Evolutionary conservation across 2,329 filamentous ascomycete species (phyloP).

Genomic region (Trichoderma breve): DNA sequence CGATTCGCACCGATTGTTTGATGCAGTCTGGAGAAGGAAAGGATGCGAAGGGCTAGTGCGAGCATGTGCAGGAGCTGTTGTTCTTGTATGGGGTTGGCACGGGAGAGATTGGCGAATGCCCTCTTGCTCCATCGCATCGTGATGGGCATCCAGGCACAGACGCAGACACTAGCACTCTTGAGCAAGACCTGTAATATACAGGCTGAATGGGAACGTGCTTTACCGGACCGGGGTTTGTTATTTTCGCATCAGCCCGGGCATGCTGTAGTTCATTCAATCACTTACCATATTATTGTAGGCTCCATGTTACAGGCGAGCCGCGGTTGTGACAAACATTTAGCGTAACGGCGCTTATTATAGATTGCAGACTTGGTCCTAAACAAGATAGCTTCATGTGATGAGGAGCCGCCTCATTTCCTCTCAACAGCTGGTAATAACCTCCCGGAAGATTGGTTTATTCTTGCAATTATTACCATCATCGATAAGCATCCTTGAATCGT

Average conservation of each 20-base stretch:
- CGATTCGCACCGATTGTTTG: slow-evolving; percentile 11
- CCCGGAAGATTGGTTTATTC: background rate
- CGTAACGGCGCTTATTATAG: background rate
- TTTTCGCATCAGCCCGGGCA: background rate
- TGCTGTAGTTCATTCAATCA: background rate
- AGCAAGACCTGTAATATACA: background rate
- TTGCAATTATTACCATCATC: background rate
- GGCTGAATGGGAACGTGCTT: background rate
- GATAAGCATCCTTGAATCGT: background rate
- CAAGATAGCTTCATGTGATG: background rate
- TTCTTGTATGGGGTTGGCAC: background rate
- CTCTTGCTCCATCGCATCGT: background rate
- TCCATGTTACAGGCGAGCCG: background rate
- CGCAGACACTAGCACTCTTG: background rate
- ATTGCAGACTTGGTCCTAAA: background rate
- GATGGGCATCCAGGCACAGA: background rate
- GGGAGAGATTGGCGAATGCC: slow-evolving; percentile 4
- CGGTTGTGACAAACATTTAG: background rate
- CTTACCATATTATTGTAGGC: background rate
- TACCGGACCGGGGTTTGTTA: background rate
- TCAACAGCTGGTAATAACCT: background rate
- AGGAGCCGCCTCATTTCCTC: background rate
- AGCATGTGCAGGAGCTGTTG: background rate
- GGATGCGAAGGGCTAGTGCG: background rate
- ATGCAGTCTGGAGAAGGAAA: background rate